These are phyloP conservation scores for Rhizopogon vesiculosus DNA, from an alignment of 768 basidiomycete species.

Conservation along the genomic window DNA sequence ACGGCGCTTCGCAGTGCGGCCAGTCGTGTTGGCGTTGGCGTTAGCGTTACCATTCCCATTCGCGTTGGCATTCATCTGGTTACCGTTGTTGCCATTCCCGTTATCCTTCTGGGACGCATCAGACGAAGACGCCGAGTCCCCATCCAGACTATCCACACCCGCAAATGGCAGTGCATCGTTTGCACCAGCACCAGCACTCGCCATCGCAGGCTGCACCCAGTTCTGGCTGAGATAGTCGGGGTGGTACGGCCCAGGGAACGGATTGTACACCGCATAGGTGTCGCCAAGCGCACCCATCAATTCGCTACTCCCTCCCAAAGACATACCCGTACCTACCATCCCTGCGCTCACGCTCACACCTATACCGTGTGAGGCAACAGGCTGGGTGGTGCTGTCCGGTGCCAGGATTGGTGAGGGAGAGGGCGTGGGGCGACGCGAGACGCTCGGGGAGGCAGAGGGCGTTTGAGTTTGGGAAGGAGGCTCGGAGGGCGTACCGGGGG, in stretches of 20 bases:
- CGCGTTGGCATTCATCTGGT: conserved; percentile 10
- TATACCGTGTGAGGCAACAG: conserved; percentile 27
- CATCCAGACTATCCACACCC: conserved; percentile 41
- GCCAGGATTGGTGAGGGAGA: conserved; percentile 61
- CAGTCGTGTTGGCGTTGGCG: background rate
- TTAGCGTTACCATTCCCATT: background rate
- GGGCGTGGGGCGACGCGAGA: conserved; percentile 71
- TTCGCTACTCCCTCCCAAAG: conserved; percentile 39
- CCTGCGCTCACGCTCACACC: conserved; percentile 3
- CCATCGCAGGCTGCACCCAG: conserved; percentile 27
- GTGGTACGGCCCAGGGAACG: conserved; percentile 71
- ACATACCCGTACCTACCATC: background rate
- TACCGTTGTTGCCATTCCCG: conserved; percentile 13
- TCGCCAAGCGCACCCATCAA: conserved; percentile 42
- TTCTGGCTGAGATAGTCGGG: conserved; percentile 64
- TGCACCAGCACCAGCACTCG: conserved; percentile 6
- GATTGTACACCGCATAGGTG: conserved; percentile 33
- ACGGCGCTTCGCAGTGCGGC: conserved; percentile 57
- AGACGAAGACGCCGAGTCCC: conserved; percentile 25
- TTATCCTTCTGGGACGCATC: background rate
- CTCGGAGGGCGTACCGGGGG: conserved; percentile 66
- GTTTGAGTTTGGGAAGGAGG: conserved; percentile 51
- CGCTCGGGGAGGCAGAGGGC: conserved; percentile 70
- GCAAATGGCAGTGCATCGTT: conserved; percentile 53
- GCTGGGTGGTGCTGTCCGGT: conserved; percentile 64